These are phyloP conservation scores for Pseudogymnoascus verrucosus DNA, from an alignment of 2,329 filamentous ascomycete genomes.

Conservation along the genomic window DNA sequence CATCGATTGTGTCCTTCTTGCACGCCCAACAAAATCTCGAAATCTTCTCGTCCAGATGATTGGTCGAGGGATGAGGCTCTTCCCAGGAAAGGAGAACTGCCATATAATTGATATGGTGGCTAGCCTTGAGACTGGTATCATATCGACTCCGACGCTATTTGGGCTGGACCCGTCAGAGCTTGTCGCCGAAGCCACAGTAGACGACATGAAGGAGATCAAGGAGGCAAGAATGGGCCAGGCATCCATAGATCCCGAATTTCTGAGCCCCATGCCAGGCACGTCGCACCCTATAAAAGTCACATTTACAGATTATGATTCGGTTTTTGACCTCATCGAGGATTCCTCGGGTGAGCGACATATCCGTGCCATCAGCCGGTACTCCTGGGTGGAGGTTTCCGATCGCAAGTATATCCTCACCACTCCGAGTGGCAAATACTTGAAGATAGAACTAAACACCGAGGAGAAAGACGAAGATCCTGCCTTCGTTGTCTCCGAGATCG, in stretches of 20 bases:
- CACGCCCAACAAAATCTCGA: conserved; percentile 81
- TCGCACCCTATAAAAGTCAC: conserved; percentile 38
- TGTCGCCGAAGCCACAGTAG: conserved; percentile 56
- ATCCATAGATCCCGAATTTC: not conserved
- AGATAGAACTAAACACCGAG: conserved; percentile 37
- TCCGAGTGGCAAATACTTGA: conserved; percentile 53
- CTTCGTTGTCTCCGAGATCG: conserved; percentile 11
- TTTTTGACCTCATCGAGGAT: conserved; percentile 85
- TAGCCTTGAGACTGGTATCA: conserved; percentile 71
- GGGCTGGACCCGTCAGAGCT: conserved; percentile 79
- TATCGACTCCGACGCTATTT: conserved; percentile 87
- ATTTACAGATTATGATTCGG: conserved; percentile 84
- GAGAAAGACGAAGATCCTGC: conserved; percentile 27
- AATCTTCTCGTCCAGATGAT: conserved; percentile 98
- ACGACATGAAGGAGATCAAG: conserved; percentile 48
- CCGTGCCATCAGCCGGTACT: conserved; percentile 61
- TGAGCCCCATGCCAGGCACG: not conserved
- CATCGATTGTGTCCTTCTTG: conserved; percentile 86
- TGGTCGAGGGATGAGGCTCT: conserved; percentile 79
- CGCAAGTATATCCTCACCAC: conserved; percentile 65
- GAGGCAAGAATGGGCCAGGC: conserved; percentile 12
- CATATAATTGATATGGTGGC: conserved; percentile 96
- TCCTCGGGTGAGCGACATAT: conserved; percentile 72
- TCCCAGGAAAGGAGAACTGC: conserved; percentile 75
- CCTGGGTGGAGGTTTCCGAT: conserved; percentile 75